Evolutionary conservation across 257 asterid genomes (phyloP).

Genomic region (Lithospermum erythrorhizon): DNA sequence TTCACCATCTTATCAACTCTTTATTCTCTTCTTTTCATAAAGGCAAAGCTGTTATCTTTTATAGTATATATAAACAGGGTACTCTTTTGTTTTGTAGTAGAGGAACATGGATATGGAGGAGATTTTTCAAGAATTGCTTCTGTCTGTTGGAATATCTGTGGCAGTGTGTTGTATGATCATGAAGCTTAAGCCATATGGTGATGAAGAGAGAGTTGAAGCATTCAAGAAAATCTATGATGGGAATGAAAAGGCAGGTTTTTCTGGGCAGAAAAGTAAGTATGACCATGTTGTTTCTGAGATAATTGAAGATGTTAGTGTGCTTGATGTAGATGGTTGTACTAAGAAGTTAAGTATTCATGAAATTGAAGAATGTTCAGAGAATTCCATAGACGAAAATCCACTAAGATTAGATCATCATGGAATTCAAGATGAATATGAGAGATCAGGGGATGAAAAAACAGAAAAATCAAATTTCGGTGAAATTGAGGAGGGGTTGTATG

Average conservation of each 20-base stretch:
- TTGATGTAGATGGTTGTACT: conserved; percentile 10
- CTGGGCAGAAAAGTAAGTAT: not conserved
- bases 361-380: conserved; percentile 7
- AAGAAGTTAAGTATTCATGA: conserved; percentile 6
- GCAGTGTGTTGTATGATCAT: conserved; percentile 3
- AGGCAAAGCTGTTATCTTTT: not conserved
- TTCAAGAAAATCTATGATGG: not conserved
- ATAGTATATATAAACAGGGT: not conserved
- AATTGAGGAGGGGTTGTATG: conserved; percentile 5
- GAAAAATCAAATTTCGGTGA: not conserved
- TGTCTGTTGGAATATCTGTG: conserved; percentile 4
- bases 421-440: not conserved
- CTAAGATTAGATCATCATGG: not conserved
- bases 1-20: not conserved
- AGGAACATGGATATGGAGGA: conserved; percentile 5
- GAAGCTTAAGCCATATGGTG: not conserved
- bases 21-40: not conserved
- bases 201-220: not conserved
- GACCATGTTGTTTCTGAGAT: not conserved
- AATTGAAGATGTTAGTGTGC: conserved; percentile 3
- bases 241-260: not conserved
- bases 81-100: not conserved
- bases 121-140: conserved; percentile 3
- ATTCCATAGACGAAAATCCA: not conserved
- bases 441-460: not conserved